Evolutionary conservation across 2,329 filamentous ascomycete genomes (phyloP).

Genomic region (Sphaerulina musiva): DNA sequence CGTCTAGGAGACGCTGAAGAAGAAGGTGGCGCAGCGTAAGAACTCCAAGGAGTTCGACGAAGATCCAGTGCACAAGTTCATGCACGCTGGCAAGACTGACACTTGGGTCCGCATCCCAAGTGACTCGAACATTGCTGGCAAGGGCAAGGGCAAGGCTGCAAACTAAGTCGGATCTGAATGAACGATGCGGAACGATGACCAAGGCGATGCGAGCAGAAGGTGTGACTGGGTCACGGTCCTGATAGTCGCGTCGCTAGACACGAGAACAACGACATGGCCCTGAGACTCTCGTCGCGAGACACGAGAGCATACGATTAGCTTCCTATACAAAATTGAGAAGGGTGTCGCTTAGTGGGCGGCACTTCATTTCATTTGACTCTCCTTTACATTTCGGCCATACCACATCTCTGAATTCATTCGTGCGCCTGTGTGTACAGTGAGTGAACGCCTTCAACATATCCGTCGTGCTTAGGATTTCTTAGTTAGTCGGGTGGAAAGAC

Average conservation of each 20-base stretch:
- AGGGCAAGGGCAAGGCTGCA: neutral
- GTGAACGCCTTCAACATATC: too few relatives aligned
- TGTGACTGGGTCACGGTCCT: neutral
- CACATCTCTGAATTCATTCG: too few relatives aligned
- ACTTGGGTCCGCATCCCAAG: constrained; percentile 1
- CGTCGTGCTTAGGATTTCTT: too few relatives aligned
- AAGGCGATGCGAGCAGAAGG: neutral
- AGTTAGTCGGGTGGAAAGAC: too few relatives aligned
- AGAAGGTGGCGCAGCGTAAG: neutral
- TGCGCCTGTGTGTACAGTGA: too few relatives aligned
- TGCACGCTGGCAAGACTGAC: neutral
- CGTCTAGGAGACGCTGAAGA: constrained; percentile 12
- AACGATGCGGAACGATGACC: neutral
- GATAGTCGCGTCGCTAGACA: neutral
- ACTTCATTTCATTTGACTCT: neutral
- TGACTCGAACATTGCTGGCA: neutral
- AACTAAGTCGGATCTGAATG: neutral
- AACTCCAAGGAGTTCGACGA: neutral
- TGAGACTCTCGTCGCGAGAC: neutral
- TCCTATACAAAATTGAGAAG: neutral
- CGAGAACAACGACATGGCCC: neutral
- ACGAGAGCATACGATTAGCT: neutral
- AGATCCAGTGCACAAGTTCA: constrained; percentile 2
- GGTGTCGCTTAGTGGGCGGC: neutral
- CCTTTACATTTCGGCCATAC: neutral